phyloP scores from a whole-genome alignment of 805 yeast genomes.

The Yarrowia divulgata region DNA sequence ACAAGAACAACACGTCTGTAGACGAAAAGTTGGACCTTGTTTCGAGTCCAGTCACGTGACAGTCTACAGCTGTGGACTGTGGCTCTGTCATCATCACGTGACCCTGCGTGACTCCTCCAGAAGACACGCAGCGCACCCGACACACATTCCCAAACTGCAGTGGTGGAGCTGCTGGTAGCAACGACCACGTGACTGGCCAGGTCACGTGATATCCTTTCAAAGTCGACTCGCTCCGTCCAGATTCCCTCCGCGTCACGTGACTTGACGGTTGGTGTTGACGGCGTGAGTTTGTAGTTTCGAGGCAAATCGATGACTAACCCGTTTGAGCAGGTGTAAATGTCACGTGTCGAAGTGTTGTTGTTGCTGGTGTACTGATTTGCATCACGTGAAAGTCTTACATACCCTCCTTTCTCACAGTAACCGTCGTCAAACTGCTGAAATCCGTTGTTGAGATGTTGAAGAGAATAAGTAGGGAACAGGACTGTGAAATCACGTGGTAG shows the following conservation, averaged over 20 bases:
- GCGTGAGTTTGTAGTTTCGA: not conserved
- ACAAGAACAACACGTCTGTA: not conserved
- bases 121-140: not conserved
- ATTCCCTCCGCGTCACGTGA: constrained; percentile 16
- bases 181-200: not conserved
- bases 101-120: not conserved
- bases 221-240: constrained; percentile 1
- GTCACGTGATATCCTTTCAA: not conserved
- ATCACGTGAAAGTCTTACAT: not conserved
- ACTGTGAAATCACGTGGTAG: not conserved
- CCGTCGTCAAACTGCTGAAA: constrained; percentile 14
- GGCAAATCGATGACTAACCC: not conserved
- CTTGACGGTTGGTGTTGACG: constrained; percentile 6
- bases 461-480: not conserved
- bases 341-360: not conserved
- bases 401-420: not conserved
- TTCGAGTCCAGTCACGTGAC: constrained; percentile 1
- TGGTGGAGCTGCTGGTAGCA: not conserved
- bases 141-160: constrained; percentile 7
- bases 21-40: not conserved
- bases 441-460: constrained; percentile 10
- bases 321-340: not conserved
- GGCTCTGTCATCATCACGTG: not conserved
- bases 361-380: too few relatives aligned
- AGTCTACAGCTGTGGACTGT: not conserved